Base-by-base conservation (phyloP, 306 rosid genomes). In the Cucurbita maxima region DNA sequence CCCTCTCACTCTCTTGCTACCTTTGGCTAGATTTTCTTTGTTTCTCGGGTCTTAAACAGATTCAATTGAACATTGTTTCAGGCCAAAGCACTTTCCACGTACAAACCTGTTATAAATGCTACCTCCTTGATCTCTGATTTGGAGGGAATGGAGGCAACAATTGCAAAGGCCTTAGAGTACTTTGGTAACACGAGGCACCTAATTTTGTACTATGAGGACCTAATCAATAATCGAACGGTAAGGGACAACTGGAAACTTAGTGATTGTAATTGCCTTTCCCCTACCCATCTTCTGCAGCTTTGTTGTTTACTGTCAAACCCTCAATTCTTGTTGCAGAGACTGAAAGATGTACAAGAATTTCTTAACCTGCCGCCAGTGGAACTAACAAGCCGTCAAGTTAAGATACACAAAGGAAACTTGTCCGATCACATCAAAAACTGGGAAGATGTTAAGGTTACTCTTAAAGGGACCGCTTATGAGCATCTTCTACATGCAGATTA, bases 51-150 rank as follows among this genome's bases (percentile, higher is more conserved):
- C 73, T 75, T 75, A 14, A 60, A 69, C 13, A 13, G 10, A 43
- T 14, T 10, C 9, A 59, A 52, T 51, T 70, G 47, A 48, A 70
- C 74, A 30, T 51, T 78, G 52, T 75, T 72, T 77, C 75, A 94
- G 98, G 98, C 97, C 37, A 84, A 86, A 60, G 87, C 85, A 72
- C 88, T 94, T 36, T 88, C 97, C 40, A 87, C 71, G 79, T 94
- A 87, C 82, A 94, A 89, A 81, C 97, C 98, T 52, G 25, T 76
- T 66, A 85, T 94, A 72, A 90, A 94, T 73, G 70, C 88, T 7
- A 77, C 85, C 5, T 81, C 86, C 0, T 84, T 94, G 88, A 74
- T 90, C 54, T 58, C 79, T 48, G 85, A 87, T 68, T 81, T 94
- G 77, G 85, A 83, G 82, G 87, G 83, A 52, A 86, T 89, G 96